These are phyloP conservation scores for Hansenula sp. DNA, from an alignment of 1,139 yeast genomes.

Conservation along the genomic window DNA sequence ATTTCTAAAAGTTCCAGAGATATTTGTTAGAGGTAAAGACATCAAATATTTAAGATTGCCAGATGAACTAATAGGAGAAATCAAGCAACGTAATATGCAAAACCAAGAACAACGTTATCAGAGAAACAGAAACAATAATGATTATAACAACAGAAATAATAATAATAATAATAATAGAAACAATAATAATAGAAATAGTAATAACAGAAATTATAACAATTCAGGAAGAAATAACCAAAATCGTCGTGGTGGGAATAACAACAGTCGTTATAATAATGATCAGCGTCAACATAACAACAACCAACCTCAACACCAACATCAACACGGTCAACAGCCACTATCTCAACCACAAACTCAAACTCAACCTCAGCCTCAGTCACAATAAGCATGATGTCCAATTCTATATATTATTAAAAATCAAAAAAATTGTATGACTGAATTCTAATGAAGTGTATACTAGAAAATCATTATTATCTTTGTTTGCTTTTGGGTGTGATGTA, in stretches of 20 bases:
- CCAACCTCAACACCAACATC: conserved; percentile 7
- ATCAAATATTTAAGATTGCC: conserved; percentile 66
- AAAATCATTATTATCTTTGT: no score
- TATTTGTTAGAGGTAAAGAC: conserved; percentile 83
- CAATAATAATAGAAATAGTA: conserved; percentile 4
- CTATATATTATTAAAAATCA: no score
- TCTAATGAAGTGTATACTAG: no score
- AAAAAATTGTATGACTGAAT: no score
- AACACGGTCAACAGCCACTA: conserved; percentile 3
- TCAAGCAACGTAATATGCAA: conserved; percentile 62
- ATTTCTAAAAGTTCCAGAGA: conserved; percentile 67
- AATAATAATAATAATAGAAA: conserved; percentile 17
- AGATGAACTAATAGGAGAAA: conserved; percentile 75
- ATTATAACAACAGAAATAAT: conserved; percentile 30
- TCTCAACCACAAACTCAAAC: not conserved
- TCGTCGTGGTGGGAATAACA: conserved; percentile 4
- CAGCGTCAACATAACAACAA: conserved; percentile 6
- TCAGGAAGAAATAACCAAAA: conserved; percentile 1
- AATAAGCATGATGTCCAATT: no score
- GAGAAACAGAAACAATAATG: conserved; percentile 27
- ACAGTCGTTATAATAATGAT: conserved; percentile 9
- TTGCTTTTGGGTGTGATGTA: no score
- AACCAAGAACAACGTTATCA: conserved; percentile 46
- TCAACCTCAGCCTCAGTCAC: not conserved
- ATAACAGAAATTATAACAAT: not conserved